Evolutionary conservation across 306 rosid species (phyloP), one percentile per base, ranked within the genome.

Genomic region (Begonia loranthoides): DNA sequence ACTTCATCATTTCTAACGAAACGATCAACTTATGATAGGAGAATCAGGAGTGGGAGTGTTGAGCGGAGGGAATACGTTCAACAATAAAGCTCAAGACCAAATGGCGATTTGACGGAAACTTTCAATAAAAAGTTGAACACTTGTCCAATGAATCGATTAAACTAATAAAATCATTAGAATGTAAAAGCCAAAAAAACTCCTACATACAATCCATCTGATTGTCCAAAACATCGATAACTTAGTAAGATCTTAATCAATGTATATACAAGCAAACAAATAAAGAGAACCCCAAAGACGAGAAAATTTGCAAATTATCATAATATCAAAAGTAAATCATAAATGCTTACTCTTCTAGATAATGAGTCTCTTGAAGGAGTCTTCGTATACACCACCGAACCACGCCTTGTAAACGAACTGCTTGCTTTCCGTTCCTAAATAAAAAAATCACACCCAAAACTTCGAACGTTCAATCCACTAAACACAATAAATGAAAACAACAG

Each of bases 341-440:
- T 52, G 48, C 69, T 62, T 70, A 92, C 96, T 68, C 70, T 92
- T 76, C 45, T 80, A 34, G 69, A 64, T 52, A 80, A 63, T 2
- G 85, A 76, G 56, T 82, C 94, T 75, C 94, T 78, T 22, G 94
- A 69, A 10, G 99, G 99, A 38, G 94, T 79, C 73, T 92, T 92
- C 34, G 99, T 92, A 76, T 86, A 86, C 60, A 82, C 67, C 72
- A 92, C 62, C 17, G 99, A 80, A 59, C 88, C 93, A 45, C 93
- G 87, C 60, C 85, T 93, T 57, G 94, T 73, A 62, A 92, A 92
- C 7, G 96, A 83, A 66, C 87, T 76, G 69, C 63, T 83, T 15
- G 84, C 70, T 57, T 92, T 86, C 56, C 83, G 80, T 72, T 92
- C 99, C 99, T 92, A 72, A 33, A 73, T 34, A 53, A 61, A 48